Evolutionary conservation across 345 rosid species (phyloP), one percentile per base, ranked within the genome.

Genomic region (Hibiscus syriacus): DNA sequence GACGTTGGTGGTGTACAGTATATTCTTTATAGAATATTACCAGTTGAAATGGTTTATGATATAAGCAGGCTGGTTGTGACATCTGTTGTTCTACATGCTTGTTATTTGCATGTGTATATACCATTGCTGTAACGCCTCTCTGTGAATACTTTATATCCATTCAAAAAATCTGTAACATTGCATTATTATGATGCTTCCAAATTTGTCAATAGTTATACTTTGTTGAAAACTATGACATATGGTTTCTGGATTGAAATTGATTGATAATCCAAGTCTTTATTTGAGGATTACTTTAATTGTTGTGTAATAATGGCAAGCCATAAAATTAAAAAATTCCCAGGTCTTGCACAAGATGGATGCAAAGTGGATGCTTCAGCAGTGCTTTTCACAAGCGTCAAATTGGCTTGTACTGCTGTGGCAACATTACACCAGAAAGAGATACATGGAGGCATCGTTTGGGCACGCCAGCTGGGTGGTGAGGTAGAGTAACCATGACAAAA

Each of bases 381-480:
- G 68, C 90, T 89, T 55, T 93, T 82, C 70, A 71, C 87, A 1
- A 87, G 97, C 80, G 90, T 93, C 71, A 89, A 83, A 74, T 85
- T 81, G 54, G 97, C 99, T 48, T 80, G 90, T 43, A 79, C 81
- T 36, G 83, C 86, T 68, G 90, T 91, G 72, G 77, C 67, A 53
- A 53, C 36, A 62, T 66, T 91, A 32, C 99, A 91, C 80, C 91
- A 85, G 68, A 89, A 85, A 67, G 81, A 81, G 57, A 79, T 91
- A 49, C 80, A 76, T 26, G 97, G 91, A 27, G 85, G 80, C 61
- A 38, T 66, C 74, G 80, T 94, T 55, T 94, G 99, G 99, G 97
- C 96, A 34, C 89, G 97, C 17, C 97, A 94, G 81, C 85, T 94
- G 27, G 99, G 99, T 71, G 96, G 99, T 29, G 99, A 87, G 98